phyloP scores from a whole-genome alignment of 2,329 filamentous ascomycete species.

The Colletotrichum falcatum region DNA sequence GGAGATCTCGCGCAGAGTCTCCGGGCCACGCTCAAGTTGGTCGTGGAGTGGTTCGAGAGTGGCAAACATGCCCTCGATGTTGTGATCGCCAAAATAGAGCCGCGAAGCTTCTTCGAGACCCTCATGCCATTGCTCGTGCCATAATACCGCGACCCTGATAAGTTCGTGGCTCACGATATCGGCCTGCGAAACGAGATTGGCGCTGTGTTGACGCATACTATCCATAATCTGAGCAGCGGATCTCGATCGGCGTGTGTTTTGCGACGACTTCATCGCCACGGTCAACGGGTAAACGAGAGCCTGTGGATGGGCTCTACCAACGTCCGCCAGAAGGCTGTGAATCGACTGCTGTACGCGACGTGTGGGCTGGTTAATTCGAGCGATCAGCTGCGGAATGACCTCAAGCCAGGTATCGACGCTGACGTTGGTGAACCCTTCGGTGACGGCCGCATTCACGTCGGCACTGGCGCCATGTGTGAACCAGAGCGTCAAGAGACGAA shows the following conservation, averaged over 20 bases:
- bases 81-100: constrained; percentile 96
- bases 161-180: constrained; percentile 96
- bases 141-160: constrained; percentile 94
- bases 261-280: constrained; percentile 94
- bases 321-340: constrained; percentile 90
- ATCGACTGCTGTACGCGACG: constrained; percentile 88
- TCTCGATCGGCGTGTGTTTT: constrained; percentile 84
- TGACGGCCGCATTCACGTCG: constrained; percentile 90
- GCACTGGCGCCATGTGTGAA: constrained; percentile 90
- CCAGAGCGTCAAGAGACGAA: constrained; percentile 93
- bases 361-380: constrained; percentile 96
- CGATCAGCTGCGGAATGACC: constrained; percentile 97
- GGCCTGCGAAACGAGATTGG: constrained; percentile 92
- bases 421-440: constrained; percentile 89
- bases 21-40: constrained; percentile 88
- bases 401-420: constrained; percentile 99
- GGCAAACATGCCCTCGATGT: constrained; percentile 97
- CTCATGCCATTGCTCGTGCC: constrained; percentile 99
- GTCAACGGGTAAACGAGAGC: constrained; percentile 97
- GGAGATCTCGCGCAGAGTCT: constrained; percentile 94
- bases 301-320: constrained; percentile 94
- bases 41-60: constrained; percentile 92
- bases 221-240: constrained; percentile 97
- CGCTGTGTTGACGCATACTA: constrained; percentile 95
- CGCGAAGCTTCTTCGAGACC: constrained; percentile 96